These are phyloP conservation scores for Aegle marmelos DNA, from an alignment of 345 rosid genomes.

Conservation along the genomic window DNA sequence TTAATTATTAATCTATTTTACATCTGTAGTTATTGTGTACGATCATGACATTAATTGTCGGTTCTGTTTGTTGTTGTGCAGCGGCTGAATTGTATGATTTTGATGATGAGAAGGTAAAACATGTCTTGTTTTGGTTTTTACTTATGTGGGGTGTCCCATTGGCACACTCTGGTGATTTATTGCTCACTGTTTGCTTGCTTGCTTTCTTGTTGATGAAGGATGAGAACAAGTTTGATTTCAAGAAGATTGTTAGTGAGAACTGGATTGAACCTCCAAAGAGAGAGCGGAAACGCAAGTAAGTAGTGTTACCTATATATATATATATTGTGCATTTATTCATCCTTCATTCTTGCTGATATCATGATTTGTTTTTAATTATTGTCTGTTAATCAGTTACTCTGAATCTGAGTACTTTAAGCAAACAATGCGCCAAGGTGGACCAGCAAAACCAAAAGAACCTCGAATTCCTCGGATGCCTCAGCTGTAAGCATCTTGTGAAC, in stretches of 20 bases:
- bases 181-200: not conserved
- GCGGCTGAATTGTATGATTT: constrained; percentile 94
- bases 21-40: not conserved
- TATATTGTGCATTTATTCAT: not conserved
- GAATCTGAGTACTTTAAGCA: constrained; percentile 97
- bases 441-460: constrained; percentile 92
- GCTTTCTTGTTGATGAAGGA: constrained; percentile 49
- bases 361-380: not conserved
- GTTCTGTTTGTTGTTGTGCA: constrained; percentile 29
- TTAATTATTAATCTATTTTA: not conserved
- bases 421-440: constrained; percentile 94
- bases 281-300: constrained; percentile 98
- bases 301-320: not conserved
- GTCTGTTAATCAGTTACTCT: constrained; percentile 57
- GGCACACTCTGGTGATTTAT: not conserved
- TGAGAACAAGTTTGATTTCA: constrained; percentile 87
- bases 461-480: constrained; percentile 99
- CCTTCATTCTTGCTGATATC: not conserved
- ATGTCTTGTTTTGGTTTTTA: not conserved
- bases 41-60: not conserved
- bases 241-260: constrained; percentile 91
- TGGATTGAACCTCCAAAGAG: constrained; percentile 99
- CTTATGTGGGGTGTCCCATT: not conserved
- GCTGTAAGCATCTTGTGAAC: constrained; percentile 48
- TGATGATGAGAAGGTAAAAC: constrained; percentile 74